Base-by-base conservation (phyloP, 2,329 filamentous ascomycete genomes). In the Paracamarosporium sp. region DNA sequence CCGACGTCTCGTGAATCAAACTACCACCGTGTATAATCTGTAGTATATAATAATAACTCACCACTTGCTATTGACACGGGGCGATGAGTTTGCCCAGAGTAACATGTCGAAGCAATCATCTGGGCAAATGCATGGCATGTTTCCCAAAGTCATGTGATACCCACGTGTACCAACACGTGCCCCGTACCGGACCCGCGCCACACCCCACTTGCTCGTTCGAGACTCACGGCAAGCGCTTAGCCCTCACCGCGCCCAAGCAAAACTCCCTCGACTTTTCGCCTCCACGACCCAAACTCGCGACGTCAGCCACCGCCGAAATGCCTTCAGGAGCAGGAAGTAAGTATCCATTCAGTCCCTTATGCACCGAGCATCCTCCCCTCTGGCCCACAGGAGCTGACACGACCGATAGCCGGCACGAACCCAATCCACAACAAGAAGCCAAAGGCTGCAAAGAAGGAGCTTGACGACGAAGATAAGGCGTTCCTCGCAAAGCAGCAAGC, bases 381-480 rank as follows among this genome's bases (percentile, higher is more conserved):
- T 30, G 15, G 45, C 36, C 30, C 33, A 13, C 31, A 11, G n/a
- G 15, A 15, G 24, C 40, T 36, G 35, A 46, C 30, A 46, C 20
- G 7, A 52, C 27, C 20, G 31, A 30, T 66, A 83, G 81, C 80
- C 60, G 81, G 81, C 58, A 83, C 81, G 51, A 83, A 83, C 74
- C 81, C 81, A n/a, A 82, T 83, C 66, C 81, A 83, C 80, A 83
- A 83, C 80, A 97, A 97, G 89, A 86, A 90, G 67, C 83, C 92
- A 60, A 97, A 97, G 88, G 79, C 79, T 86, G 84, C 86, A 53
- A 83, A 85, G 75, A 90, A 89, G 79, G 93, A 97, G 1, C 79
- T 93, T 57, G 93, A 97, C 75, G 93, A 97, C 0, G 92, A 96
- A 43, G 93, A 97, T 65, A 79, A 89, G 75, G 92, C 92, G 5